A percentile compares a stretch with the other conserved stretches of the same genome.
Evolutionary conservation across 495 filamentous ascomycete species (phyloP).

Genomic region (Aspergillus wentii): DNA sequence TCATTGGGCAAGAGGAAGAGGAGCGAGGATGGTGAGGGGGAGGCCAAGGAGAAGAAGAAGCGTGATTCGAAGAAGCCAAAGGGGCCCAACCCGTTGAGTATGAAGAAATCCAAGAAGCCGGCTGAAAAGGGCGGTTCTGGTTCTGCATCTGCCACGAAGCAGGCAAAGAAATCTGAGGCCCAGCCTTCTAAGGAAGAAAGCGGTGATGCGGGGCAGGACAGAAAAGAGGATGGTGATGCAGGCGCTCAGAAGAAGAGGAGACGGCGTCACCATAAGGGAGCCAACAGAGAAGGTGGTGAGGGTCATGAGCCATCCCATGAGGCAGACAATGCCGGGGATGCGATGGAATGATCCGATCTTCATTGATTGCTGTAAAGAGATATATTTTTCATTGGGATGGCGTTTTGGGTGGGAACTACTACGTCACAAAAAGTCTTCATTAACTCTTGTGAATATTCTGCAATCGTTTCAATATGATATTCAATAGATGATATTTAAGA

Average conservation of each 20-base stretch:
- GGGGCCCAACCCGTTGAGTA: slow-evolving; percentile 81
- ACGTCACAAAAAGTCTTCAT: too few species aligned
- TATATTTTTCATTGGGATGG: slow-evolving; percentile 22
- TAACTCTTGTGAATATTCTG: too few species aligned
- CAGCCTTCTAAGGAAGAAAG: slow-evolving; percentile 16
- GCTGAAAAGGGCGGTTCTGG: slow-evolving; percentile 5
- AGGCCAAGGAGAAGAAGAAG: slow-evolving; percentile 50
- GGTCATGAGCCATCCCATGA: slow-evolving; percentile 9
- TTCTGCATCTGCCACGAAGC: slow-evolving; percentile 8
- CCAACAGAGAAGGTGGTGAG: slow-evolving; percentile 16
- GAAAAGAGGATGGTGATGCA: slow-evolving; percentile 15
- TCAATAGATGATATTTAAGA: too few species aligned
- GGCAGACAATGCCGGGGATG: slow-evolving; percentile 9
- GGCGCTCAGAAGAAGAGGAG: slow-evolving; percentile 40
- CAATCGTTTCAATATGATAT: slow-evolving; percentile 10
- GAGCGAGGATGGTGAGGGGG: slow-evolving; percentile 22
- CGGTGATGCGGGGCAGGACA: slow-evolving; percentile 14
- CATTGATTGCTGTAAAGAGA: slow-evolving; percentile 6
- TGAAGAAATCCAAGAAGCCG: slow-evolving; percentile 75
- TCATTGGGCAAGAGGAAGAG: slow-evolving; percentile 38
- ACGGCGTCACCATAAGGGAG: slow-evolving; percentile 38
- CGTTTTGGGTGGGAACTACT: slow-evolving; percentile 27
- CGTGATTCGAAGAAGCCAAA: slow-evolving; percentile 68
- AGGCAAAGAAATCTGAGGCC: slow-evolving; percentile 9
- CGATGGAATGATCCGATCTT: slow-evolving; percentile 19